Evolutionary conservation across 805 yeast species (phyloP).

Genomic region (Blastobotrys peoriensis): DNA sequence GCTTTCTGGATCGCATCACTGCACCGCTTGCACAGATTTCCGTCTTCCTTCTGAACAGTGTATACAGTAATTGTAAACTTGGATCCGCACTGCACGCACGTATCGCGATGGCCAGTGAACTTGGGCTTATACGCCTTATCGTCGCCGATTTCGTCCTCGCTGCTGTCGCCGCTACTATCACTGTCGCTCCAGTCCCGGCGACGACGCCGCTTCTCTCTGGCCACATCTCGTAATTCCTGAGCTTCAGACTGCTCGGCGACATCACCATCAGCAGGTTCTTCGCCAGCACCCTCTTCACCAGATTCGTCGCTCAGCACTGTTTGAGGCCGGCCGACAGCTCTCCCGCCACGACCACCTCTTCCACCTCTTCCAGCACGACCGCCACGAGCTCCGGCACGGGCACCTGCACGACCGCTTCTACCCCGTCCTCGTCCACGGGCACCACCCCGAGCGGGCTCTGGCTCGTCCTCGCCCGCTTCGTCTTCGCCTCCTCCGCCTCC

Average conservation of each 20-base stretch:
- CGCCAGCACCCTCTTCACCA: constrained; percentile 6
- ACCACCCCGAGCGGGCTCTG: constrained; percentile 19
- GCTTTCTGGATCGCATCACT: constrained; percentile 37
- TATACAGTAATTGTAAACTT: constrained; percentile 60
- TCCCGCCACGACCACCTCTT: too few relatives aligned
- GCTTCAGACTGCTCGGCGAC: constrained; percentile 16
- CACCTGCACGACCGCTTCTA: not conserved
- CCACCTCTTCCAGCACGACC: constrained; percentile 2
- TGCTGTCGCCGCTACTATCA: constrained; percentile 32
- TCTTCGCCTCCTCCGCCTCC: constrained; percentile 21
- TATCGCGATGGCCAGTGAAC: not conserved
- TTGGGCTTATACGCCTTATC: constrained; percentile 9
- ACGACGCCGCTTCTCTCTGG: constrained; percentile 38
- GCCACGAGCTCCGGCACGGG: not conserved
- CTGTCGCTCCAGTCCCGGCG: constrained; percentile 26
- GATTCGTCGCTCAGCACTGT: not conserved
- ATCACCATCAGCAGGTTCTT: constrained; percentile 16
- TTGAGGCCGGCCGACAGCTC: too few relatives aligned
- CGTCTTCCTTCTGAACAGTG: constrained; percentile 41
- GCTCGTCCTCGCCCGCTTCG: constrained; percentile 21
- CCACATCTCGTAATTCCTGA: constrained; percentile 33
- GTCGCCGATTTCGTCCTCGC: constrained; percentile 30
- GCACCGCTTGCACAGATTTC: constrained; percentile 61
- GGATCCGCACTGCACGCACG: constrained; percentile 55
- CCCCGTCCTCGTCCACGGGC: constrained; percentile 13